Conservation (phyloP, 345 rosid genomes). For the Eutrema heterophyllum region DNA sequence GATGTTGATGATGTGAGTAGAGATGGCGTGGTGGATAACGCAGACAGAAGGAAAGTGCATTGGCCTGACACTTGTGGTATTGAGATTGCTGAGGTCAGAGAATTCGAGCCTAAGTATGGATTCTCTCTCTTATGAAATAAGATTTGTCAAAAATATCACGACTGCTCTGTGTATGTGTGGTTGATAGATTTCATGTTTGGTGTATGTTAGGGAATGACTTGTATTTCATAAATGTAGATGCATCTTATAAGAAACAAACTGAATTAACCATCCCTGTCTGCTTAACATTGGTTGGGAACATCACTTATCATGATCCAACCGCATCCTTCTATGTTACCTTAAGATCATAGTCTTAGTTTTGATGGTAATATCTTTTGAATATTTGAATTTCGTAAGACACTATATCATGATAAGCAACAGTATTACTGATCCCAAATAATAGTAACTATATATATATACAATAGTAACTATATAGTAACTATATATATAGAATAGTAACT, state of each 20-base stretch:
- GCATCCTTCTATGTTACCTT: neutral
- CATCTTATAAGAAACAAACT: neutral
- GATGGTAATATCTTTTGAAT: neutral
- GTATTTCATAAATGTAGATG: too few relatives aligned
- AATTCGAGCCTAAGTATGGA: constrained; percentile 93
- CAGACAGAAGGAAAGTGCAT: constrained; percentile 78
- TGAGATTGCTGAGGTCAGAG: constrained; percentile 83
- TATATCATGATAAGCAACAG: neutral
- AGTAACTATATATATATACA: too few relatives aligned
- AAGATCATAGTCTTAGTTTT: neutral
- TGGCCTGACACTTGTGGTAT: constrained; percentile 91
- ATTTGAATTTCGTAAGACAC: too few relatives aligned
- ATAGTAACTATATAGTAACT: too few relatives aligned
- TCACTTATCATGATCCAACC: neutral
- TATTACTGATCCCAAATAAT: neutral
- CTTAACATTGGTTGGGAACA: neutral
- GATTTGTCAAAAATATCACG: too few relatives aligned
- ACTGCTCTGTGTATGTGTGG: too few relatives aligned
- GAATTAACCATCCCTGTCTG: neutral
- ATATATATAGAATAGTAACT: too few relatives aligned
- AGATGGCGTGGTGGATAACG: constrained; percentile 38
- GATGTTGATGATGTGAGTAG: constrained; percentile 43
- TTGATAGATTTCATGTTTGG: neutral
- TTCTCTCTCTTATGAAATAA: neutral
- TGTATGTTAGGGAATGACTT: too few relatives aligned